Evolutionary conservation across 2,329 filamentous ascomycete species (phyloP).

Genomic region (Exophiala sideris): DNA sequence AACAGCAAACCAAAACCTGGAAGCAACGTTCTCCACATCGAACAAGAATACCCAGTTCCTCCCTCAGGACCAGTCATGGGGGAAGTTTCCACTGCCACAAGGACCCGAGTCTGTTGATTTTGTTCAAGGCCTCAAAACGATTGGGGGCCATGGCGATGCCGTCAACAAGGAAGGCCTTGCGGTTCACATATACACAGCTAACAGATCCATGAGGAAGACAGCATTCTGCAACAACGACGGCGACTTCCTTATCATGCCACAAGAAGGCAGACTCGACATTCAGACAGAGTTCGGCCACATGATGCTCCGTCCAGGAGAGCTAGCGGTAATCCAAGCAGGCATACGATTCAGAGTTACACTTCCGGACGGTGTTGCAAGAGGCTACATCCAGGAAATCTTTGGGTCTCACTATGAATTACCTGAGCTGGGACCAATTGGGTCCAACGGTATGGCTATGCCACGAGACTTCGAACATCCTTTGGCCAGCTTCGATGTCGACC

Average conservation of each 20-base stretch:
- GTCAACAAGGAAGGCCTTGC: constrained; percentile 55
- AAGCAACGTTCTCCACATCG: constrained; percentile 36
- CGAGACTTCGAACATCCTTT: constrained; percentile 63
- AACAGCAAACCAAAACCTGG: constrained; percentile 6
- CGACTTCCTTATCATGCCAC: constrained; percentile 63
- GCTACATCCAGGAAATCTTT: constrained; percentile 66
- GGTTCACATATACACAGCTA: constrained; percentile 55
- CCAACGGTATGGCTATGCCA: constrained; percentile 62
- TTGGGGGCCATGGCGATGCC: constrained; percentile 57
- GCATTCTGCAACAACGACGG: constrained; percentile 63
- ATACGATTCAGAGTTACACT: constrained; percentile 59
- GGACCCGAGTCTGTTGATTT: constrained; percentile 51
- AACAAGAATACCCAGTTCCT: constrained; percentile 55
- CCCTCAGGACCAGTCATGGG: constrained; percentile 57
- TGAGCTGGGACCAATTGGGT: constrained; percentile 63
- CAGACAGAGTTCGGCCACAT: constrained; percentile 66
- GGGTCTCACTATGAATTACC: constrained; percentile 62
- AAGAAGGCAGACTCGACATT: constrained; percentile 63
- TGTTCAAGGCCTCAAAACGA: constrained; percentile 53
- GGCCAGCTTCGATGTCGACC: constrained; percentile 55
- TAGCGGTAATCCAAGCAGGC: constrained; percentile 64
- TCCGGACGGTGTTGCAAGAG: constrained; percentile 56
- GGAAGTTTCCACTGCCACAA: constrained; percentile 53
- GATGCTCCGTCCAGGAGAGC: constrained; percentile 63
- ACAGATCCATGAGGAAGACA: constrained; percentile 54